phyloP scores from a whole-genome alignment of 139 green algal genomes.

The Volvox africanus region DNA sequence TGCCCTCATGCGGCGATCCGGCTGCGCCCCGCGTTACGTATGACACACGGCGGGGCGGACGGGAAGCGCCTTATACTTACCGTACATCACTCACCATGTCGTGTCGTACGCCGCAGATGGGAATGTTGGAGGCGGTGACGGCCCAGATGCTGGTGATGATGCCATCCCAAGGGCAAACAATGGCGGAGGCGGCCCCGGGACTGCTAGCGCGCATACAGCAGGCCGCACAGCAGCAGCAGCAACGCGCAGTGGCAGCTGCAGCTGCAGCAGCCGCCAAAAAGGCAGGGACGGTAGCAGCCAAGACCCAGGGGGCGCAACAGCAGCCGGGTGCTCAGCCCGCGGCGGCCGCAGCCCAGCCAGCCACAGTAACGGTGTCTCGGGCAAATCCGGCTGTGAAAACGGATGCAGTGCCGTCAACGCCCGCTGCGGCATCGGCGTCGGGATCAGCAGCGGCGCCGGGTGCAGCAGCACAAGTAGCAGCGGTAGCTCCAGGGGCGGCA shows the following conservation, averaged over 20 bases:
- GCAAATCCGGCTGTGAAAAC: no score
- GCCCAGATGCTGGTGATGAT: conserved; percentile 40
- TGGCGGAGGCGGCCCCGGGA: conserved; percentile 11
- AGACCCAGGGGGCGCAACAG: neutral
- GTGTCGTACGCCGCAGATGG: conserved; percentile 4
- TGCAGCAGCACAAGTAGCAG: neutral
- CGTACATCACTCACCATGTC: no score
- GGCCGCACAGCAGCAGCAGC: conserved; percentile 29
- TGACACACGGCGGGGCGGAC: no score
- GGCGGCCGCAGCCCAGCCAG: neutral
- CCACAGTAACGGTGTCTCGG: neutral
- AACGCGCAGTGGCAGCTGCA: neutral
- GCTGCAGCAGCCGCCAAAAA: neutral
- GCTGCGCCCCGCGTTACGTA: no score
- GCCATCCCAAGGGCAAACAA: conserved; percentile 15
- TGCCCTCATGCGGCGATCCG: no score
- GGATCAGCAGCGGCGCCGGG: neutral
- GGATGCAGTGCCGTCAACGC: no score
- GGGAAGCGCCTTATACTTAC: no score
- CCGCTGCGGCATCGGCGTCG: neutral
- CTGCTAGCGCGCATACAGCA: conserved; percentile 13
- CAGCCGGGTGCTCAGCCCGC: neutral
- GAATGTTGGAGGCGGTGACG: neutral
- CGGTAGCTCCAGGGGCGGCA: neutral
- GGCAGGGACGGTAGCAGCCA: neutral